Conservation (phyloP, 192 early-diverging fungal genomes). For the Globomyces pollinis-pini region DNA sequence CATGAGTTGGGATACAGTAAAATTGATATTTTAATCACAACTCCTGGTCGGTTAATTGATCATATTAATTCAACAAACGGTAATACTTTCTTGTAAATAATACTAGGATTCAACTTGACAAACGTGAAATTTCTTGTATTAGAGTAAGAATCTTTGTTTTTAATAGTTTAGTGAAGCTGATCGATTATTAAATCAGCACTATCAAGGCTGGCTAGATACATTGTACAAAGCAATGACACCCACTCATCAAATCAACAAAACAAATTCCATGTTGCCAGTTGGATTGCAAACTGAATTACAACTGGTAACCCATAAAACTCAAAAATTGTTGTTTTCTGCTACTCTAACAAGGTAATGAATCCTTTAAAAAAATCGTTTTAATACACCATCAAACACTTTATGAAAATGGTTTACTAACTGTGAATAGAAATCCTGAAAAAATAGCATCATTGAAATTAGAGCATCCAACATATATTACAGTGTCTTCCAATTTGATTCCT, state of each 20-base stretch:
- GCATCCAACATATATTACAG: constrained; percentile 78
- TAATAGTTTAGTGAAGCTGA: constrained; percentile 92
- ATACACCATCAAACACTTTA: too few species aligned
- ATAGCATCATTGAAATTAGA: constrained; percentile 74
- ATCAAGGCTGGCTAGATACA: constrained; percentile 77
- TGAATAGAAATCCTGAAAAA: constrained; percentile 88
- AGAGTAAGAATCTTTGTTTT: constrained; percentile 35
- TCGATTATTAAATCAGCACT: constrained; percentile 82
- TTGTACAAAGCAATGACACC: not conserved
- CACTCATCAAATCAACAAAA: not conserved
- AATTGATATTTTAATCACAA: constrained; percentile 87
- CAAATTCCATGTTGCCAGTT: not conserved
- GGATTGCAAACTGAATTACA: not conserved
- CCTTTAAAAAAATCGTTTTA: too few species aligned
- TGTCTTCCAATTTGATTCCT: constrained; percentile 40
- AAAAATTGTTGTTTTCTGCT: constrained; percentile 93
- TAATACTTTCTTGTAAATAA: constrained; percentile 86
- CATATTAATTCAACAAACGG: constrained; percentile 76
- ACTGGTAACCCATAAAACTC: constrained; percentile 27
- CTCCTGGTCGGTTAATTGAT: constrained; percentile 91
- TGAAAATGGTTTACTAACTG: too few species aligned
- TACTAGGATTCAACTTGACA: constrained; percentile 20
- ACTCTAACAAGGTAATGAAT: constrained; percentile 91
- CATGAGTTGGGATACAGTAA: constrained; percentile 25
- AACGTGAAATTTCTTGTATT: constrained; percentile 89